Conservation (phyloP, 1,284 basidiomycete genomes). For the Sparassis latifolia region DNA sequence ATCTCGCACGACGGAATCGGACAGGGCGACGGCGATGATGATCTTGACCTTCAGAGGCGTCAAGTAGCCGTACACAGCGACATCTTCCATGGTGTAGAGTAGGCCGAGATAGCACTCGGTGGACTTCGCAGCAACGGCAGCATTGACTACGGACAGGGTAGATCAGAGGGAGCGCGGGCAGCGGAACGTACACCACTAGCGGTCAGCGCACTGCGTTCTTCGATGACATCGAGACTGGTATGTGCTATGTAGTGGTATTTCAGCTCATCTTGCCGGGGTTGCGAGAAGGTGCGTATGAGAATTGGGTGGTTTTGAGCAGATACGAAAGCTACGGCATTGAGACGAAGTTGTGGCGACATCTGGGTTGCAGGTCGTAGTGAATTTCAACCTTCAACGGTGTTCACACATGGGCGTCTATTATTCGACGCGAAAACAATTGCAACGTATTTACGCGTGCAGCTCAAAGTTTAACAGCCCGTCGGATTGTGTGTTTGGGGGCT, state of each 20-base stretch:
- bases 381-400: background rate
- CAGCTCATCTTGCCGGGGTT: constrained; percentile 53
- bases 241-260: constrained; percentile 82
- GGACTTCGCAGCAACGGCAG: constrained; percentile 45
- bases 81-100: constrained; percentile 75
- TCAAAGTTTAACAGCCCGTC: too few species aligned
- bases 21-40: constrained; percentile 64
- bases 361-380: background rate
- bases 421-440: too few species aligned
- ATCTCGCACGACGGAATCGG: constrained; percentile 75
- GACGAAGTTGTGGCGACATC: constrained; percentile 59
- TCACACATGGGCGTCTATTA: too few species aligned
- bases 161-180: background rate
- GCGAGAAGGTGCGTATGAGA: constrained; percentile 62
- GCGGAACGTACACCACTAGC: background rate
- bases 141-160: constrained; percentile 32
- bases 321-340: constrained; percentile 76
- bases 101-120: constrained; percentile 73
- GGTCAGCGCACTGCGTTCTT: constrained; percentile 49
- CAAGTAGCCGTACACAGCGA: constrained; percentile 78
- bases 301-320: constrained; percentile 78
- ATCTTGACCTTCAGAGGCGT: constrained; percentile 80
- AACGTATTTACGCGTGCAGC: too few species aligned
- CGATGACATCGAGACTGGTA: constrained; percentile 74
- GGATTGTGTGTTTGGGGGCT: too few species aligned